A percentile compares a stretch with the other conserved stretches of the same genome.
phyloP scores from a whole-genome alignment of 1,139 yeast genomes.

The Yamadazyma friedrichii region DNA sequence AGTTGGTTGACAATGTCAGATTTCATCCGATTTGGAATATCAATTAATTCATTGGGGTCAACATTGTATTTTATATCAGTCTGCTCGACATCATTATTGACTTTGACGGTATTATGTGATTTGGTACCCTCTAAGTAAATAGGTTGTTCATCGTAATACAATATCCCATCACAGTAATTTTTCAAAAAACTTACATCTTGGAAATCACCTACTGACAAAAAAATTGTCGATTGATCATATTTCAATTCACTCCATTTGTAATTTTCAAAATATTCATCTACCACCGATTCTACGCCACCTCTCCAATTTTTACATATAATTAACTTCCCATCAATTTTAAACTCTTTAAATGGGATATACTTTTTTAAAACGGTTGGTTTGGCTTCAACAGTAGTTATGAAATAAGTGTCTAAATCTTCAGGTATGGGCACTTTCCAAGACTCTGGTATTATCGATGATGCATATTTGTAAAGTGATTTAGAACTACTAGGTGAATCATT shows the following conservation, averaged over 20 bases:
- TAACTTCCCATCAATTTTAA: slow-evolving; percentile 18
- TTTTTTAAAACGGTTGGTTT: slow-evolving; percentile 3
- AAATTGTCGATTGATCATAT: slow-evolving; percentile 7
- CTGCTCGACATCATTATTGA: slow-evolving; percentile 9
- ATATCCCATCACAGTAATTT: slow-evolving; percentile 3
- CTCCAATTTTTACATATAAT: slow-evolving; percentile 37
- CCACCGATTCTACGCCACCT: slow-evolving; percentile 28
- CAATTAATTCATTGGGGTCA: slow-evolving; percentile 59
- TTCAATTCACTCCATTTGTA: slow-evolving; percentile 14
- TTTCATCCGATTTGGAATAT: slow-evolving; percentile 58
- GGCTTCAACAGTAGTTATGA: slow-evolving; percentile 22
- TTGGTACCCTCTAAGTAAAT: background rate
- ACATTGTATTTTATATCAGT: slow-evolving; percentile 48
- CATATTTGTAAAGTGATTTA: slow-evolving; percentile 6
- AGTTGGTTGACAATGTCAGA: slow-evolving; percentile 61
- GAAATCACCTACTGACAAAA: too few relatives aligned
- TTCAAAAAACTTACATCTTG: background rate
- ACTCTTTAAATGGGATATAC: slow-evolving; percentile 3
- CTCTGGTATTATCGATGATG: slow-evolving; percentile 8
- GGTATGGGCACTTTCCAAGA: slow-evolving; percentile 22
- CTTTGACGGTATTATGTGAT: background rate
- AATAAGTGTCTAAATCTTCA: slow-evolving; percentile 22
- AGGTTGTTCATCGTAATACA: slow-evolving; percentile 3
- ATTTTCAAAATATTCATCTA: slow-evolving; percentile 12
- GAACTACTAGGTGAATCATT: background rate